These are phyloP conservation scores for Oenanthe javanica DNA, from an alignment of 140 eudicot genomes.

Conservation along the genomic window DNA sequence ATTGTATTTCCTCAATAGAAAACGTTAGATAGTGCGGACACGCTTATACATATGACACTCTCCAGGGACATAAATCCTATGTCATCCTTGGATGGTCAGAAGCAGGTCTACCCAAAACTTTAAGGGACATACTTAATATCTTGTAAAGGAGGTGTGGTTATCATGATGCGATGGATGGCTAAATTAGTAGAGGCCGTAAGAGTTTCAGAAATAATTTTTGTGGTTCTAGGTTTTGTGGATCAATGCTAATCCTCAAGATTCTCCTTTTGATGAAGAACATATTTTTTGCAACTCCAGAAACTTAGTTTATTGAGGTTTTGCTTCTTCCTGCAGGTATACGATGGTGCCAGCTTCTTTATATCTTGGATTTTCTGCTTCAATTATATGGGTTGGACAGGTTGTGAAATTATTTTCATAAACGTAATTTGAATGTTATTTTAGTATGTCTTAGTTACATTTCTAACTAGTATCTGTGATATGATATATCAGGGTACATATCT, in stretches of 20 bases:
- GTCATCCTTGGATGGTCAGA: neutral
- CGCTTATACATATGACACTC: neutral
- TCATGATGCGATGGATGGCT: neutral
- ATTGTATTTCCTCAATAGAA: neutral
- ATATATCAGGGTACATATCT: slow-evolving; percentile 83
- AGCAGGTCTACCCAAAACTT: neutral
- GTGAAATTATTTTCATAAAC: slow-evolving; percentile 8
- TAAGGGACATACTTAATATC: neutral
- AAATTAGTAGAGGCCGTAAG: neutral
- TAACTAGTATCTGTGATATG: slow-evolving; percentile 14
- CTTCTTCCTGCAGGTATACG: slow-evolving; percentile 57
- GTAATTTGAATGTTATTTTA: slow-evolving; percentile 2
- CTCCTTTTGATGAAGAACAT: neutral
- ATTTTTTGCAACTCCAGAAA: neutral
- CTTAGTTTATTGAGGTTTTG: neutral
- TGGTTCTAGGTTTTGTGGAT: neutral
- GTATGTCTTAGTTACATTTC: slow-evolving; percentile 4
- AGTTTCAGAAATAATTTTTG: neutral
- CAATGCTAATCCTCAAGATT: neutral
- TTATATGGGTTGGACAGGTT: slow-evolving; percentile 96
- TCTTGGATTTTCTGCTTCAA: slow-evolving; percentile 89
- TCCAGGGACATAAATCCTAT: neutral
- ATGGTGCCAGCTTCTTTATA: slow-evolving; percentile 89
- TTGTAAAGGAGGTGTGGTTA: neutral
- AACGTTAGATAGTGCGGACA: neutral